Conservation (phyloP, 1,284 basidiomycete species). For the Marasmius sp. region DNA sequence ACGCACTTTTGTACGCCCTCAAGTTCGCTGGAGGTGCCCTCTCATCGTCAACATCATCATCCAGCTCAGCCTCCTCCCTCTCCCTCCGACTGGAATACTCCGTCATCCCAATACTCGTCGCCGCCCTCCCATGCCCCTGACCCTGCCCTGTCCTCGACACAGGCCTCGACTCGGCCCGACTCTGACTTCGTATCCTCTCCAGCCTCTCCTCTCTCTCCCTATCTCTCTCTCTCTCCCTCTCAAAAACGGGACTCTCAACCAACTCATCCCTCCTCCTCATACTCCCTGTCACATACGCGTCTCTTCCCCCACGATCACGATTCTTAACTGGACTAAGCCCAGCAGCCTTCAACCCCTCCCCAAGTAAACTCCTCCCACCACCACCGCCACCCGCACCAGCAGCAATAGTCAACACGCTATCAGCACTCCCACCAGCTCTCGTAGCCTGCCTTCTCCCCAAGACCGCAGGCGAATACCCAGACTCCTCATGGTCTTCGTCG, state of each 20-base stretch:
- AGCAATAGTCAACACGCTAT: conserved; percentile 48
- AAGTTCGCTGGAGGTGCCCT: conserved; percentile 18
- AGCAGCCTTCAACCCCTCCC: conserved; percentile 71
- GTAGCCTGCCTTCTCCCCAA: conserved; percentile 45
- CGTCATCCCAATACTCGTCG: background rate
- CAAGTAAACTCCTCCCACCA: conserved; percentile 53
- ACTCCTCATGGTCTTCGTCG: conserved; percentile 8
- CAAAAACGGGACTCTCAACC: background rate
- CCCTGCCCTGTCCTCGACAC: background rate
- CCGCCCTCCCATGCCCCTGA: background rate
- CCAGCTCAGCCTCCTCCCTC: conserved; percentile 5
- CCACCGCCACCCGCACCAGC: conserved; percentile 22
- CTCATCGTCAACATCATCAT: conserved; percentile 3
- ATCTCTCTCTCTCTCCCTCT: conserved; percentile 20
- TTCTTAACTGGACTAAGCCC: conserved; percentile 43
- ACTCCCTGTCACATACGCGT: conserved; percentile 13
- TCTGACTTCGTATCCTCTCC: conserved; percentile 3
- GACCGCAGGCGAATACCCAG: conserved; percentile 15
- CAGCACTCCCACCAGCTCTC: conserved; percentile 60
- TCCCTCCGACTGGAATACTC: background rate
- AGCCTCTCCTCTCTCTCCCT: conserved; percentile 21
- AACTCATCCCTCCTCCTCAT: conserved; percentile 22
- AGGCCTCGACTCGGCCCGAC: conserved; percentile 2
- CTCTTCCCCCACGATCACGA: background rate
- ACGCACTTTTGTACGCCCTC: conserved; percentile 29